These are phyloP conservation scores for Debaryomyces maramus DNA, from an alignment of 805 yeast genomes.

Conservation along the genomic window DNA sequence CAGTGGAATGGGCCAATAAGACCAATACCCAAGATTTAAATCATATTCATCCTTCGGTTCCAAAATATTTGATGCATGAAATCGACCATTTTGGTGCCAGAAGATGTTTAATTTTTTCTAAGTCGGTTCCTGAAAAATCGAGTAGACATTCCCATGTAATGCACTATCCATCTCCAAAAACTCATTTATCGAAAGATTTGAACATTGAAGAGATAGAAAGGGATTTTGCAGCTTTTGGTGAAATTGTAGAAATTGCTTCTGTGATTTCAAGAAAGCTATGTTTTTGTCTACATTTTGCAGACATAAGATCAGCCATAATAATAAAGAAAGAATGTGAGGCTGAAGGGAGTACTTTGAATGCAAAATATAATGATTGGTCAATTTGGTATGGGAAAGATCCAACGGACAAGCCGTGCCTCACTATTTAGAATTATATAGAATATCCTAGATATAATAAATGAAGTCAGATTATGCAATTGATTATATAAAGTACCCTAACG, in stretches of 20 bases:
- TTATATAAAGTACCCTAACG: no score
- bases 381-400: conserved; percentile 68
- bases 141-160: conserved; percentile 21
- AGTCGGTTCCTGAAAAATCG: conserved; percentile 22
- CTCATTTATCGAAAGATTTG: conserved; percentile 44
- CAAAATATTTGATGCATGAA: conserved; percentile 27
- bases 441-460: background rate
- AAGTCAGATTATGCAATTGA: background rate
- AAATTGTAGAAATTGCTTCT: conserved; percentile 60
- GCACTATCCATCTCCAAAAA: conserved; percentile 44
- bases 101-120: conserved; percentile 50
- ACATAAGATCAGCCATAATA: conserved; percentile 56
- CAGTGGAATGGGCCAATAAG: conserved; percentile 47
- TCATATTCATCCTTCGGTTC: conserved; percentile 19
- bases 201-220: conserved; percentile 42
- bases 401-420: conserved; percentile 54
- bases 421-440: background rate
- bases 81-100: conserved; percentile 49
- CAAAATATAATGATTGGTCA: conserved; percentile 59
- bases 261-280: conserved; percentile 66
- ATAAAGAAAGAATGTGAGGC: conserved; percentile 50
- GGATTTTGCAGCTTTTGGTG: conserved; percentile 61
- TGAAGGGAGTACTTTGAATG: conserved; percentile 32
- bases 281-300: conserved; percentile 58
- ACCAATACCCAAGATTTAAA: conserved; percentile 22